Evolutionary conservation across 805 yeast genomes (phyloP), one percentile per base, ranked within the genome.

Genomic region (Candida pini): DNA sequence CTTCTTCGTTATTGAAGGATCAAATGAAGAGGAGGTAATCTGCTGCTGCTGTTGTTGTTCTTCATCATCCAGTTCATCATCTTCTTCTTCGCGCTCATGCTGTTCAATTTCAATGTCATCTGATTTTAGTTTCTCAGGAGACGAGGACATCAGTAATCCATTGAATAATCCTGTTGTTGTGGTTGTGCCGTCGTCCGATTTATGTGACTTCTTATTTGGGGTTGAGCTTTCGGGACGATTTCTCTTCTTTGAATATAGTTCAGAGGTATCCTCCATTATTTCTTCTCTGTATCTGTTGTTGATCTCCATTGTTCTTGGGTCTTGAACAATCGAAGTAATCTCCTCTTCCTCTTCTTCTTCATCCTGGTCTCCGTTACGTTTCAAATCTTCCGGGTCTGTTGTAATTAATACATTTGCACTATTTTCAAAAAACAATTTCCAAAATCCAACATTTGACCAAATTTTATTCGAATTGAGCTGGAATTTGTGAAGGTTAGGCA

Each of bases 341-440:
- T 12, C 12, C 14, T 21, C 25, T 9, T 28, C 15, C 10, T 6
- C 12, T 5, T 31, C 32, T 19, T 23, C 28, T 9, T 18, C 20
- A 23, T 13, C 21, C 18, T 10, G 9, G 16, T 18, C 16, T 5
- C 18, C 28, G 34, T 43, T 16, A 33, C 37, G 19, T 34, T 33
- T 29, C 20, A 14, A 18, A 9, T 43, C 43, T 19, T 28, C 29
- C 26, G 42, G 43, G 27, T 44, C 48, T 9, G 51, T 47, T 2
- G 47, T 45, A 15, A 57, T 51, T 28, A 51, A 56, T 21, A 53
- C 62, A 33, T 56, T 50, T 3, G 63, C 61, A 18, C 60, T 58
- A 38, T 56, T 55, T 33, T 87, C 95, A 47, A 86, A 73, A 58
- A 87, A 81, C 21, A 71, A 71, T 51, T 84, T 84, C 81, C 94